Base-by-base conservation (phyloP, 2,329 filamentous ascomycete genomes). In the Colletotrichum sp. region DNA sequence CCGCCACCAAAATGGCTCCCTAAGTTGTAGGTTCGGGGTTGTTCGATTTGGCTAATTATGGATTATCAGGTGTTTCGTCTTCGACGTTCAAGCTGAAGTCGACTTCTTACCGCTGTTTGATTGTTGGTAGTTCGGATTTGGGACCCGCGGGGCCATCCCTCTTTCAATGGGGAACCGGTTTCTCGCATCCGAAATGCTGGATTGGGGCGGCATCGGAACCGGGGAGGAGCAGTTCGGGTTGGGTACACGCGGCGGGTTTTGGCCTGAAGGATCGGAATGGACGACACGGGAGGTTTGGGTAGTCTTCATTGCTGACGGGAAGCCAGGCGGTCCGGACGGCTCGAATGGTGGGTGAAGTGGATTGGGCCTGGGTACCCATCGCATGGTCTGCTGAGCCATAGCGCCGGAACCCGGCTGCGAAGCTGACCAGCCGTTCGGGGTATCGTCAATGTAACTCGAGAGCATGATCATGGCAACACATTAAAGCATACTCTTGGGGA, bases 401-500 rank as follows among this genome's bases (percentile, higher is more conserved):
- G 18, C 39, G 18, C 39, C 5, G 39, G 9, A 4, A 10, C 18
- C 39, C 1, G 9, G 39, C 1, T 6, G 39, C 39, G 39, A 43
- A 16, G 39, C 18, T 2, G 39, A 12, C 5, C 16, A n/a, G 18
- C 39, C 9, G 18, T 43, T 43, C 16, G 39, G 39, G 16, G 39
- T 2, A n/a, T 4, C 39, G 18, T 43, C 5, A 43, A 12, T 8
- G 39, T 6, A 10, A 43, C 9, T 43, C 18, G 3, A 43, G 18
- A 18, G 5, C 39, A 43, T 43, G 16, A 43, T 6, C 39, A 43
- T 1, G 1, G 18, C 18, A 43, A 43, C 39, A 43, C 1, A 43
- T 18, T 0, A 43, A 43, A 43, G 3, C 2, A n/a, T 43, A 3
- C 18, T 1, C 0, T n/a, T 1, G 18, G 9, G 18, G 5, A 43